These are phyloP conservation scores for Blepharisma stoltei DNA, from an alignment of 73 alveolate genomes.

Conservation along the genomic window DNA sequence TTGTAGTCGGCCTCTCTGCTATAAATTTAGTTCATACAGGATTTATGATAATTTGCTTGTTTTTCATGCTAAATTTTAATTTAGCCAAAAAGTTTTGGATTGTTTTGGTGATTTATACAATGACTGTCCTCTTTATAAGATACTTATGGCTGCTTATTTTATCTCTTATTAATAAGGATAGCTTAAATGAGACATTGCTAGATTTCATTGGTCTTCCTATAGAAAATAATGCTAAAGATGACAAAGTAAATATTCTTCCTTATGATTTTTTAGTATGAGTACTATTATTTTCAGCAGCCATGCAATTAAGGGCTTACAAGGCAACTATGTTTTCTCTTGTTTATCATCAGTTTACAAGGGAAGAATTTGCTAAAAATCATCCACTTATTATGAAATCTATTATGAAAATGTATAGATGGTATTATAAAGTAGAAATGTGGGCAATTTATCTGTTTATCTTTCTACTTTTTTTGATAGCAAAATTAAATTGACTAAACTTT, in stretches of 20 bases:
- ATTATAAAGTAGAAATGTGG: neutral
- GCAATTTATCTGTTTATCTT: slow-evolving; percentile 23
- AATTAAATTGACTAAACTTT: slow-evolving; percentile 4
- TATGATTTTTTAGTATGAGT: neutral
- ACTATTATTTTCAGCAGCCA: neutral
- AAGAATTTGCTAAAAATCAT: neutral
- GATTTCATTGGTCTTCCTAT: slow-evolving; percentile 8
- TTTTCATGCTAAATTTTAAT: neutral
- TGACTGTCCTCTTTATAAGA: neutral
- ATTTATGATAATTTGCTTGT: slow-evolving; percentile 15
- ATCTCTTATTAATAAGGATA: neutral
- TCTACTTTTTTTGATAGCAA: neutral
- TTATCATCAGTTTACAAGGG: neutral
- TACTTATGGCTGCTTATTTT: neutral
- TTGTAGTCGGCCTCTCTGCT: slow-evolving; percentile 12
- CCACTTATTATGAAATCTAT: neutral
- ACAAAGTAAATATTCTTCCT: neutral
- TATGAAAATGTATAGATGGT: slow-evolving; percentile 4
- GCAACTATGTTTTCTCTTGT: slow-evolving; percentile 14
- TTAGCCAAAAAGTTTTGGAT: slow-evolving; percentile 13
- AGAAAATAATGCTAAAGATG: neutral
- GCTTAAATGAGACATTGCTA: neutral
- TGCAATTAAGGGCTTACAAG: neutral
- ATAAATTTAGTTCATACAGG: neutral
- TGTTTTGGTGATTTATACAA: slow-evolving; percentile 24